These are phyloP conservation scores for Achaetomium macrosporum DNA, from an alignment of 2,329 filamentous ascomycete genomes.

Conservation along the genomic window DNA sequence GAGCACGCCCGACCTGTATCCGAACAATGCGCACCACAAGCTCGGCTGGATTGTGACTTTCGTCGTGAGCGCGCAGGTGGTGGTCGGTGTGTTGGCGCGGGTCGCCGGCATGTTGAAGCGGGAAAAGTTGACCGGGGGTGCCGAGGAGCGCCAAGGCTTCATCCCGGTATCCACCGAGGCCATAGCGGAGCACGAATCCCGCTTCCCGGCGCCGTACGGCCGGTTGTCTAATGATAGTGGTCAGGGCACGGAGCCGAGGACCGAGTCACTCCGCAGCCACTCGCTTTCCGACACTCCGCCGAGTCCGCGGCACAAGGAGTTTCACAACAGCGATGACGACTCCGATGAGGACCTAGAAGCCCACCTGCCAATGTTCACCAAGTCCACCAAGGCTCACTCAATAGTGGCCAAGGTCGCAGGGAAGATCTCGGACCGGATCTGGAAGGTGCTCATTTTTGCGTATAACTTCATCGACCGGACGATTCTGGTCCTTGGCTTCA, in stretches of 20 bases:
- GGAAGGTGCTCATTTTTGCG: conserved; percentile 51
- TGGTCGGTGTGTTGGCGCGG: conserved; percentile 60
- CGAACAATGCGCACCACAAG: conserved; percentile 81
- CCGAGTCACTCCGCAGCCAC: conserved; percentile 59
- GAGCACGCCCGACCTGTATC: conserved; percentile 78
- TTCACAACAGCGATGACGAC: conserved; percentile 41
- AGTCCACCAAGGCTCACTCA: conserved; percentile 44
- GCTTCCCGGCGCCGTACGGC: conserved; percentile 36
- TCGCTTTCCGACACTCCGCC: conserved; percentile 52
- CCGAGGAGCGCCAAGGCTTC: conserved; percentile 51
- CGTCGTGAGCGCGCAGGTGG: conserved; percentile 62
- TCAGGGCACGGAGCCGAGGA: conserved; percentile 66
- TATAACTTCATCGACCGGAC: conserved; percentile 70
- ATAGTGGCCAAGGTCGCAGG: conserved; percentile 49
- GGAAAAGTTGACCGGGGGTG: conserved; percentile 1
- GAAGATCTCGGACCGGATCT: conserved; percentile 50
- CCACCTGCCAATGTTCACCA: conserved; percentile 34
- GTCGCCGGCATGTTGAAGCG: conserved; percentile 44
- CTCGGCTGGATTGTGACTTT: conserved; percentile 79
- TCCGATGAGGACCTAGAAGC: conserved; percentile 44
- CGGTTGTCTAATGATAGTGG: conserved; percentile 66
- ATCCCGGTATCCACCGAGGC: conserved; percentile 55
- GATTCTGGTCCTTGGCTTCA: conserved; percentile 72
- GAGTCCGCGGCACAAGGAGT: conserved; percentile 36
- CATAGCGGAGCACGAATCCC: conserved; percentile 46